These are phyloP conservation scores for Clitoria ternatea DNA, from an alignment of 306 rosid genomes.

Conservation along the genomic window DNA sequence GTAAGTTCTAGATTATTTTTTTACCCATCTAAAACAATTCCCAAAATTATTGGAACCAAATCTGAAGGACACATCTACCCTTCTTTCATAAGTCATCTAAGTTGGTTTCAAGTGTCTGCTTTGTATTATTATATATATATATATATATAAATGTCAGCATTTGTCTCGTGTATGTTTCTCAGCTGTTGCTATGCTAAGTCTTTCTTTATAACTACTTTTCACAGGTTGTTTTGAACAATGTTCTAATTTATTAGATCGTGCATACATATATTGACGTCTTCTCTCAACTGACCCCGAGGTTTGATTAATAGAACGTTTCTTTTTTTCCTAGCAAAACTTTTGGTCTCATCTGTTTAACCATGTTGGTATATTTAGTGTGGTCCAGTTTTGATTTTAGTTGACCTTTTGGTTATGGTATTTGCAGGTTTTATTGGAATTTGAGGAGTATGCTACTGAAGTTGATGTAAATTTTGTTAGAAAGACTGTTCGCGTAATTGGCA, in stretches of 20 bases:
- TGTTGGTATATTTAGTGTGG: no score
- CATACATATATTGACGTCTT: conserved; percentile 99
- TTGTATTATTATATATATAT: not conserved
- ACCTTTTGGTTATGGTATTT: no score
- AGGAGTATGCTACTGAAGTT: no score
- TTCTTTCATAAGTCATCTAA: conserved; percentile 3
- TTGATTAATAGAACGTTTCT: no score
- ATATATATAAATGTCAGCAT: not conserved
- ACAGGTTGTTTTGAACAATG: conserved; percentile 97
- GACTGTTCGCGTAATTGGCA: no score
- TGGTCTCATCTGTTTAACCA: no score
- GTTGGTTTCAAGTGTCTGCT: not conserved
- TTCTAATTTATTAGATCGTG: conserved; percentile 97
- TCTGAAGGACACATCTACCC: not conserved
- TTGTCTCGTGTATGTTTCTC: not conserved
- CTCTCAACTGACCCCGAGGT: conserved; percentile 99
- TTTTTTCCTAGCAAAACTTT: no score
- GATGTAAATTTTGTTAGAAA: no score
- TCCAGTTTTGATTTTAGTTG: no score
- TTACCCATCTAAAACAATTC: conserved; percentile 2
- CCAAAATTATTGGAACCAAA: conserved; percentile 3
- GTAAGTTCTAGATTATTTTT: not conserved
- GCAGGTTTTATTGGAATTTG: no score
- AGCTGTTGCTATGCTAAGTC: conserved; percentile 10
- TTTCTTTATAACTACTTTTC: conserved; percentile 25